A percentile compares a stretch with the other conserved stretches of the same genome.
Conservation (phyloP, 164 flowering plant species). For the Echeveria elegans region DNA sequence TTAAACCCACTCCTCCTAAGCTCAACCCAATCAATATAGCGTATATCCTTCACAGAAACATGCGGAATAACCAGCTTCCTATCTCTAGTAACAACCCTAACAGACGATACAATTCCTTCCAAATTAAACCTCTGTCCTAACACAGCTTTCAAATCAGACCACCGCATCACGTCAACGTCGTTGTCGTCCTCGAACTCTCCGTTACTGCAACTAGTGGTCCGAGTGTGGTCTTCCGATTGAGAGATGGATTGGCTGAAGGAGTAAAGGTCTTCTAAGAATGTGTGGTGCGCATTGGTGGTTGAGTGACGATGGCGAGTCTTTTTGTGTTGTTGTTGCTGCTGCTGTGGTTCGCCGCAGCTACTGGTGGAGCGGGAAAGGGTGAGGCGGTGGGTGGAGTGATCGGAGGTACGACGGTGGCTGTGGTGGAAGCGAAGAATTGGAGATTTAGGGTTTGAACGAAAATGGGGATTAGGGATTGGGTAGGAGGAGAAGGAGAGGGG, state of each 20-base stretch:
- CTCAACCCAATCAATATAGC: conserved; percentile 74
- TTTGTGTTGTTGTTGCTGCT: neutral
- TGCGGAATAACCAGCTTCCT: conserved; percentile 61
- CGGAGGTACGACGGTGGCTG: neutral
- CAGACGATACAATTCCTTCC: conserved; percentile 48
- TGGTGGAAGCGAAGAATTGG: neutral
- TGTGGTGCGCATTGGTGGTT: neutral
- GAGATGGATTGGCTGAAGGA: conserved; percentile 3
- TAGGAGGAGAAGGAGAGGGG: neutral
- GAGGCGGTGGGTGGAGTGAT: neutral
- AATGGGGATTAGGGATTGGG: neutral
- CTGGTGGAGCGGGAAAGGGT: neutral
- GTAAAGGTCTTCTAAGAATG: conserved; percentile 7
- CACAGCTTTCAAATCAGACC: conserved; percentile 42
- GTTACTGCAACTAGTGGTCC: neutral
- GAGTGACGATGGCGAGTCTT: neutral
- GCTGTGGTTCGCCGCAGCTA: neutral
- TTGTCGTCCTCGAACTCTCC: neutral
- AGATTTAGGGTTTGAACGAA: neutral
- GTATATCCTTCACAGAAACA: conserved; percentile 52
- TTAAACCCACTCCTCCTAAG: conserved; percentile 45
- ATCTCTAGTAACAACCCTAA: conserved; percentile 37
- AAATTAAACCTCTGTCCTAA: conserved; percentile 69
- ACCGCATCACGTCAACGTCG: conserved; percentile 37
- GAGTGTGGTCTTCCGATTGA: neutral